phyloP scores from a whole-genome alignment of 148 eudicot species.

The Rheum nobile region DNA sequence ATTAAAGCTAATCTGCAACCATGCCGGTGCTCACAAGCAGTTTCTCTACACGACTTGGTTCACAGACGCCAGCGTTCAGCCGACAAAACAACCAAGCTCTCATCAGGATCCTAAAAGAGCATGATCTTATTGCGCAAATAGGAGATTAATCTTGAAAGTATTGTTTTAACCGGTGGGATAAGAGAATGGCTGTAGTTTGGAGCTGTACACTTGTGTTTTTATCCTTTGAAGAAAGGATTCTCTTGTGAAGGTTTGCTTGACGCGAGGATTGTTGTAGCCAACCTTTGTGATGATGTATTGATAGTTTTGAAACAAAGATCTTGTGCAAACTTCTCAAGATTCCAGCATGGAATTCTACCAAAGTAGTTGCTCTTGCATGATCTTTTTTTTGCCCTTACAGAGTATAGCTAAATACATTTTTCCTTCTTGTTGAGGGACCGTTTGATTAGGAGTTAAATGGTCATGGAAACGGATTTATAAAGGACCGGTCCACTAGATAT shows the following conservation, averaged over 20 bases:
- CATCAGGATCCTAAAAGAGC: neutral
- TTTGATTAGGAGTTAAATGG: too few relatives aligned
- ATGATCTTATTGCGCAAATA: neutral
- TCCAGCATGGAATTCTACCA: too few relatives aligned
- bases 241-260: neutral
- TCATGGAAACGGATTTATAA: too few relatives aligned
- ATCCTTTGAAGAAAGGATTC: neutral
- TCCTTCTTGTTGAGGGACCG: too few relatives aligned
- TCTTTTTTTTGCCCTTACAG: neutral
- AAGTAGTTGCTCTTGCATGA: too few relatives aligned
- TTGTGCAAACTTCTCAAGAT: too few relatives aligned
- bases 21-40: conserved; percentile 12
- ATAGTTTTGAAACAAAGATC: neutral
- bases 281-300: neutral
- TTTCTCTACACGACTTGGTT: conserved; percentile 17
- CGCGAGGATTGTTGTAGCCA: neutral
- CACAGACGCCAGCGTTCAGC: neutral
- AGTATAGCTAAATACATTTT: neutral
- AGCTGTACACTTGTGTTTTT: neutral
- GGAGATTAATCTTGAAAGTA: neutral
- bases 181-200: neutral
- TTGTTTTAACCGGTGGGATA: neutral
- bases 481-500: too few relatives aligned
- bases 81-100: neutral
- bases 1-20: conserved; percentile 12